A percentile compares a stretch with the other conserved stretches of the same genome.
Conservation (phyloP, 129 eudicot genomes). For the Mikania micrantha region DNA sequence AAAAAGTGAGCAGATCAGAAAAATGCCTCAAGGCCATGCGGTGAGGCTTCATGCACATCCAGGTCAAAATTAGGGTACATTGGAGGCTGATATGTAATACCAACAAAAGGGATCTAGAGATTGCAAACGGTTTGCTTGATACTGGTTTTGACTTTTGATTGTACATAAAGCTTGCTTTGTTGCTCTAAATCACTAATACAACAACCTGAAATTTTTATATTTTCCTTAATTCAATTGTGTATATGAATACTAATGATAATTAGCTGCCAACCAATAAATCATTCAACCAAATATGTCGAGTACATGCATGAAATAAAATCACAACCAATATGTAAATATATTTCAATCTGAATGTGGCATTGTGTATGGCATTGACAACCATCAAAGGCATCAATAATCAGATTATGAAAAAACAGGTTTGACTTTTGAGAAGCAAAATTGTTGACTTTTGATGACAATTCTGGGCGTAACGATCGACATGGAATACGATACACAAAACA, state of each 20-base stretch:
- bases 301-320: neutral
- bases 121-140: no score
- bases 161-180: no score
- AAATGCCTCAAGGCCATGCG: no score
- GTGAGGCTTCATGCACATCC: no score
- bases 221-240: neutral
- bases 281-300: neutral
- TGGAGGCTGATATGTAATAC: no score
- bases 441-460: neutral
- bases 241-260: neutral
- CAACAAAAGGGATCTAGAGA: no score
- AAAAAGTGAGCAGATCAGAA: no score
- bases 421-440: neutral
- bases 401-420: neutral
- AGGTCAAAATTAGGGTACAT: no score
- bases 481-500: neutral
- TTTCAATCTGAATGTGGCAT: neutral
- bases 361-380: conserved; percentile 1
- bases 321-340: neutral
- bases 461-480: neutral
- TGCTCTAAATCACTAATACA: neutral
- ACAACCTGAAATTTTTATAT: neutral
- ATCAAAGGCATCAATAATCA: neutral
- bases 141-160: no score
- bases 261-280: neutral